Evolutionary conservation across 495 filamentous ascomycete species (phyloP), one percentile per base, ranked within the genome.

Genomic region (Penicillium desertorum): DNA sequence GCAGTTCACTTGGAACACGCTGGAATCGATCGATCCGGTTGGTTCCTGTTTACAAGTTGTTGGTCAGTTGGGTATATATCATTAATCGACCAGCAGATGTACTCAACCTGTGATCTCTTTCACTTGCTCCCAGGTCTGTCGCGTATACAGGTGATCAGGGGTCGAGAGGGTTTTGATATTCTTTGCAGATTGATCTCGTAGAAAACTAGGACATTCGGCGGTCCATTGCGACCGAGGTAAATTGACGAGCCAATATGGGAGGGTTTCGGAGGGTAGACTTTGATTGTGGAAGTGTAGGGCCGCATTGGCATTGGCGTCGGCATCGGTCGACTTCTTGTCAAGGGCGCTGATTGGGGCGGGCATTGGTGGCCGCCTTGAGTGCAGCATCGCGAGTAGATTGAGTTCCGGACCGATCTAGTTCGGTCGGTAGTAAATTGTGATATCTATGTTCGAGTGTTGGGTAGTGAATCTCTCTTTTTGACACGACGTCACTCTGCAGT

Each of bases 221-320:
- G 84, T 81, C 72, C 88, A 81, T 61, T 84, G 68, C 22, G 74
- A 62, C 17, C 68, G 74, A 4, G 88, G 86, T 16, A 94, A 71
- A 68, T 96, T 95, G 60, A 90, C 78, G 42, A 89, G 83, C 90
- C 89, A 96, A 76, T 87, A 96, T 1, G 88, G 87, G 17, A 86
- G 65, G 25, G 55, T 54, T 39, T 68, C 53, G n/a, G 55, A 14
- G 10, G 48, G 36, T 25, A 60, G 25, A 19, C 29, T 45, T 20
- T 48, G 53, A 1, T 55, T 47, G 14, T 59, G 43, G 14, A 61
- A 16, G 54, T 6, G 57, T 55, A 10, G 57, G 19, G 60, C 30
- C 5, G 46, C 43, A 20, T 29, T 29, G 27, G 57, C 41, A 56
- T 63, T 1, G 29, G 29, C 34, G 8, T 39, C 58, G 23, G 67